Evolutionary conservation across 169 alveolate genomes (phyloP).

Genomic region (Babesia sp.): DNA sequence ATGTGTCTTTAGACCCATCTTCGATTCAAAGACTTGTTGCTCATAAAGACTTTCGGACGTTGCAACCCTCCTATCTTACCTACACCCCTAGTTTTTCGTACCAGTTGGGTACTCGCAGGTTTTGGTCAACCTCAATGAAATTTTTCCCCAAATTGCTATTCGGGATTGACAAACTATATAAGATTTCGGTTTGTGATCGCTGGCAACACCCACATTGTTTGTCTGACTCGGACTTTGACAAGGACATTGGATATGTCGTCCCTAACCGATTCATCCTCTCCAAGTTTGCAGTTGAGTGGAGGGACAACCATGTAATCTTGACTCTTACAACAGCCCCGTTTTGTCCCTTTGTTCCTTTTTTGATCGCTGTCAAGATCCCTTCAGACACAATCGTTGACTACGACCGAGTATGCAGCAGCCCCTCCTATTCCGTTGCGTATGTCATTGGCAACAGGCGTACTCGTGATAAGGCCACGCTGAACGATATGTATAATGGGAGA

Average conservation of each 20-base stretch:
- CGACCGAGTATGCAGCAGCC: constrained; percentile 29
- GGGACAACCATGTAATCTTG: background rate
- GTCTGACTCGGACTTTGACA: constrained; percentile 36
- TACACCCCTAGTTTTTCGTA: constrained; percentile 14
- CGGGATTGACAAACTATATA: constrained; percentile 3
- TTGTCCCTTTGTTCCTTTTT: background rate
- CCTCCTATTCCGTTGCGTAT: background rate
- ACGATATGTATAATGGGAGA: background rate
- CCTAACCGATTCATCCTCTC: constrained; percentile 24
- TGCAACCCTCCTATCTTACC: background rate
- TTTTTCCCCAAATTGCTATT: constrained; percentile 17
- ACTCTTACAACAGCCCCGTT: background rate
- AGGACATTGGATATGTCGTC: constrained; percentile 12
- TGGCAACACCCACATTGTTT: constrained; percentile 49
- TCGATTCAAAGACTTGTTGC: constrained; percentile 11
- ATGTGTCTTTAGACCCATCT: background rate
- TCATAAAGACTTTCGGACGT: background rate
- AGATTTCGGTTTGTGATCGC: constrained; percentile 45
- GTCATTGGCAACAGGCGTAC: background rate
- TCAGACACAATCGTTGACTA: constrained; percentile 14
- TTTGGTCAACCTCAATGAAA: constrained; percentile 3
- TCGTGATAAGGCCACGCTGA: background rate
- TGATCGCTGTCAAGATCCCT: constrained; percentile 24
- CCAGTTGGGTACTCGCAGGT: background rate
- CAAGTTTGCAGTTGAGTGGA: constrained; percentile 16